Evolutionary conservation across 257 asterid species (phyloP), one percentile per base, ranked within the genome.

Genomic region (Primulina tabacum): DNA sequence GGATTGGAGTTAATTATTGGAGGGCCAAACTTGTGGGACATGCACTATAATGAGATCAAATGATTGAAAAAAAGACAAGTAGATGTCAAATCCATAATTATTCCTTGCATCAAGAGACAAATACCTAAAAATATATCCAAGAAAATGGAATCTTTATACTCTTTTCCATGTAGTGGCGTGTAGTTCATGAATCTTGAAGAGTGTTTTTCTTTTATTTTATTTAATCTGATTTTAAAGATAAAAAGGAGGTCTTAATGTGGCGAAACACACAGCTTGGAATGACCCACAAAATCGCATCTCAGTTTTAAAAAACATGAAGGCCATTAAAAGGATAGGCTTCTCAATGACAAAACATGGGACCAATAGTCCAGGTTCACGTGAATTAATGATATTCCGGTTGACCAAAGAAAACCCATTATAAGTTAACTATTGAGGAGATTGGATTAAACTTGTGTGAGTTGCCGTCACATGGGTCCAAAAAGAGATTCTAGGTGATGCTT

Each of bases 41-140:
- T 64, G 64, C 74, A 56, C 71, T 73, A 76, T 81, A 65, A 79
- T 77, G 76, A 77, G 78, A 80, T 75, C 89, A 88, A 89, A 90
- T 84, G 87, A 86, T 86, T 86, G 55, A 47, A 40, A 40, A 40
- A 40, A 40, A 10, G 26, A 24, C 26, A n/a, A 47, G 18, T 47
- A 47, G 18, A 5, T 47, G 55, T 47, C 55, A 47, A 47, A 47
- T 47, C 55, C 55, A 47, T 47, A 12, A 47, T 47, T 47, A 47
- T 47, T 40, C 52, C 52, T 40, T 40, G 26, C 52, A 40, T 10
- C 52, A 40, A 40, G 11, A 10, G 52, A 40, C 52, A 40, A 40
- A 40, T 9, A 40, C 52, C 52, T 10, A 40, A 40, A 40, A 9
- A 40, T 40, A 14, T 40, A 40, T 11, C 52, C 52, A 11, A 40